Evolutionary conservation across 345 rosid genomes (phyloP).

Genomic region (Boechera retrofracta): DNA sequence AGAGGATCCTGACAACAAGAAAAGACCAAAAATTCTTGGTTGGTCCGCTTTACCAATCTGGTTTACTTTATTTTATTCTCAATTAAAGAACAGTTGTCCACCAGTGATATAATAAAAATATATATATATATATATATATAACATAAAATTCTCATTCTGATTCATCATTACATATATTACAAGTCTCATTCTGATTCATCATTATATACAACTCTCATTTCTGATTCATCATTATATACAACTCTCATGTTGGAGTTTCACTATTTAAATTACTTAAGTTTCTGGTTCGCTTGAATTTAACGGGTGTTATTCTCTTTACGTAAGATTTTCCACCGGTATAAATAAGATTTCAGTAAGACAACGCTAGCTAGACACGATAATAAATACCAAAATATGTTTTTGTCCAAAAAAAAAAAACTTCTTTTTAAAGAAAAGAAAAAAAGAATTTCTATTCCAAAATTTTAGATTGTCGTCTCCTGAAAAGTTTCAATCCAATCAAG

Average conservation of each 20-base stretch:
- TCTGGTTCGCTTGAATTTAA: not conserved
- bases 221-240: not conserved
- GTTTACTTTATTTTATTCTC: constrained; percentile 9
- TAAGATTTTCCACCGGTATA: not conserved
- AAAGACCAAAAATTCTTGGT: constrained; percentile 41
- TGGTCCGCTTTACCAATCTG: constrained; percentile 43
- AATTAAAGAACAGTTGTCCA: constrained; percentile 37
- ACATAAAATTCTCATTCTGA: constrained; percentile 14
- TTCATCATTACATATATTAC: constrained; percentile 8
- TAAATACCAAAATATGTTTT: not conserved
- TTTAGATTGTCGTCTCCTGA: no score
- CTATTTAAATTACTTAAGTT: not conserved
- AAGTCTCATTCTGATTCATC: constrained; percentile 9
- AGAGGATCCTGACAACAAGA: constrained; percentile 43
- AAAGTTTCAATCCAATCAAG: not conserved
- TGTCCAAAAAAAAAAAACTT: no score
- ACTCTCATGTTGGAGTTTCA: not conserved
- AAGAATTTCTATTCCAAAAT: not conserved
- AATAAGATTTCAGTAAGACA: not conserved
- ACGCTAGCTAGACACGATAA: not conserved
- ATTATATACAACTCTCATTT: not conserved
- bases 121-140: not conserved
- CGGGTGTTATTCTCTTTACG: no score
- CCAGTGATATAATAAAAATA: constrained; percentile 31
- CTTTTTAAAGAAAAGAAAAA: not conserved